phyloP scores from a whole-genome alignment of 2,329 filamentous ascomycete species.

The Fusarium globosum region DNA sequence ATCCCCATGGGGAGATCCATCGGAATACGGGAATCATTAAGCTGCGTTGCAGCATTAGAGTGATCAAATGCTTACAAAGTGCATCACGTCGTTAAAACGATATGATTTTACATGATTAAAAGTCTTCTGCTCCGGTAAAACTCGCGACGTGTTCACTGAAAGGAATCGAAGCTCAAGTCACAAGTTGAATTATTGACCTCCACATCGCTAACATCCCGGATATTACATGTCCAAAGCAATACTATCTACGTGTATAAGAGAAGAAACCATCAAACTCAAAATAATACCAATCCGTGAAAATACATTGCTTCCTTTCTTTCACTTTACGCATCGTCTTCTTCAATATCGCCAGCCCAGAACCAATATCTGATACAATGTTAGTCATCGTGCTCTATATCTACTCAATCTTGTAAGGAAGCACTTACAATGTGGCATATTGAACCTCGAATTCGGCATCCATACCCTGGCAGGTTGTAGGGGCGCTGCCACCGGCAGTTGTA shows the following conservation, averaged over 20 bases:
- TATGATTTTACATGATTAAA: neutral
- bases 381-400: neutral
- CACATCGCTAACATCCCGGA: slow-evolving; percentile 27
- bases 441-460: slow-evolving; percentile 74
- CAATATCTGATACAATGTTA: slow-evolving; percentile 42
- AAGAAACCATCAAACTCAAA: slow-evolving; percentile 1
- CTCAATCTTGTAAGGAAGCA: slow-evolving; percentile 43
- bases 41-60: neutral
- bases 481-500: slow-evolving; percentile 82
- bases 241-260: slow-evolving; percentile 33
- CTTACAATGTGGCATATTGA: slow-evolving; percentile 86
- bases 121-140: neutral
- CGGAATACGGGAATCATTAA: neutral
- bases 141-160: neutral
- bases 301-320: neutral
- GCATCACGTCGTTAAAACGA: neutral
- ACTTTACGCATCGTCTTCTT: slow-evolving; percentile 18
- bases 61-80: neutral
- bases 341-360: slow-evolving; percentile 42
- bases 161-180: neutral
- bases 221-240: slow-evolving; percentile 31
- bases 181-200: slow-evolving; percentile 31
- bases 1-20: slow-evolving; percentile 13
- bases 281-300: neutral
- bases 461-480: slow-evolving; percentile 78